phyloP scores from a whole-genome alignment of 805 yeast species.

The Kregervanrija pseudodelftensis region DNA sequence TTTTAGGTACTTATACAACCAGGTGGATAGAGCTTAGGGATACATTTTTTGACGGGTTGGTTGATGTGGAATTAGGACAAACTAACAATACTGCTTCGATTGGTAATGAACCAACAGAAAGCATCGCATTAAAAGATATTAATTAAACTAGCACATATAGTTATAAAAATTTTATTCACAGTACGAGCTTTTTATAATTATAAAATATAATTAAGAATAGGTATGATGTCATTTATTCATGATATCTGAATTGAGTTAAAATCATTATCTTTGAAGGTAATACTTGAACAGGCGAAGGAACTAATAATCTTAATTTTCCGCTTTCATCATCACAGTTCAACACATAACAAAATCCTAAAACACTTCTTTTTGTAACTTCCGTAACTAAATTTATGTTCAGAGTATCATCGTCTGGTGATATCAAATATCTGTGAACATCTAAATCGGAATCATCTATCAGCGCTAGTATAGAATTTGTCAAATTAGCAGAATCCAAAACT shows the following conservation, averaged over 20 bases:
- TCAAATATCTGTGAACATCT: slow-evolving; percentile 20
- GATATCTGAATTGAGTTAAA: slow-evolving; percentile 72
- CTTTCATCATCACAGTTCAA: slow-evolving; percentile 58
- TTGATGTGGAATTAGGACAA: slow-evolving; percentile 49
- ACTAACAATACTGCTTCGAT: neutral
- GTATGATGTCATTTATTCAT: slow-evolving; percentile 43
- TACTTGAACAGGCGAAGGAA: slow-evolving; percentile 79
- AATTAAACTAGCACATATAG: too few relatives aligned
- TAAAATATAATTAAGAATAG: too few relatives aligned
- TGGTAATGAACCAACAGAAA: too few relatives aligned
- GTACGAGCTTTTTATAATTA: neutral
- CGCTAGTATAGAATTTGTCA: slow-evolving; percentile 66
- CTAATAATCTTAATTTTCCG: slow-evolving; percentile 57
- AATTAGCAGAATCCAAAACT: slow-evolving; percentile 37
- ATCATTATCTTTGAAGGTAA: slow-evolving; percentile 71
- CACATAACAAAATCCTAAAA: slow-evolving; percentile 73
- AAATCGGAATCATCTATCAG: slow-evolving; percentile 21
- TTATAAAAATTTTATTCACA: neutral
- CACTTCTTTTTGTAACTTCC: slow-evolving; percentile 19
- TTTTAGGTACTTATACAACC: slow-evolving; percentile 82
- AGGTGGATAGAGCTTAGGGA: slow-evolving; percentile 88
- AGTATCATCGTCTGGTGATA: neutral
- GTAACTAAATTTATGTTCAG: neutral
- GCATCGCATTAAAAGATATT: too few relatives aligned
- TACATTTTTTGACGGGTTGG: slow-evolving; percentile 81